Evolutionary conservation across 139 green algal genomes (phyloP).

Genomic region (Closterium sp.): DNA sequence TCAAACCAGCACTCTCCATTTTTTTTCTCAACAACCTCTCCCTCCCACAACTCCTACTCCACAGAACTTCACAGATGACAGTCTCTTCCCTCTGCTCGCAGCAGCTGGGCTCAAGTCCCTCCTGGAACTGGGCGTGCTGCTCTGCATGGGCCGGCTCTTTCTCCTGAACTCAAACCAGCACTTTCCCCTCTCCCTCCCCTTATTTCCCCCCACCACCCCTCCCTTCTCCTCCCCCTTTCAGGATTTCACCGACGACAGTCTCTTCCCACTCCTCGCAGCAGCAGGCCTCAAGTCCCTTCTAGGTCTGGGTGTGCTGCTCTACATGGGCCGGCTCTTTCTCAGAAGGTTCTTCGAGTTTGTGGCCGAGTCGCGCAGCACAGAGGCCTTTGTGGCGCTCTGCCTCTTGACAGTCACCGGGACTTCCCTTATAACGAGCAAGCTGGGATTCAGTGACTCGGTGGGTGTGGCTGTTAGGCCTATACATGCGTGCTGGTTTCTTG

Average conservation of each 20-base stretch:
- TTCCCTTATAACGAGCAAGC: constrained; percentile 10
- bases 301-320: constrained; percentile 76
- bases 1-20: too few relatives aligned
- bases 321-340: constrained; percentile 81
- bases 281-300: constrained; percentile 59
- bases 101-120: constrained; percentile 63
- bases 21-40: too few relatives aligned
- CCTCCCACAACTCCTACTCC: too few relatives aligned
- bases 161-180: constrained; percentile 43
- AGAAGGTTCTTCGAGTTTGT: constrained; percentile 67
- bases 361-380: constrained; percentile 56
- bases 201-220: too few relatives aligned
- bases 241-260: constrained; percentile 33
- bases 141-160: constrained; percentile 78
- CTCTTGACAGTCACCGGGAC: constrained; percentile 71
- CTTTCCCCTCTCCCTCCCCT: background rate
- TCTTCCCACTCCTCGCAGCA: constrained; percentile 54
- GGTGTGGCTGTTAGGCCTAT: too few relatives aligned
- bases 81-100: constrained; percentile 38
- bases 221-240: background rate
- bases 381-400: constrained; percentile 77
- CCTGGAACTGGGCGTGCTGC: constrained; percentile 73
- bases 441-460: constrained; percentile 80
- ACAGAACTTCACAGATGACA: constrained; percentile 12
- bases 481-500: too few relatives aligned